These are phyloP conservation scores for Hamigera avellanea DNA, from an alignment of 495 filamentous ascomycete species.

Conservation along the genomic window DNA sequence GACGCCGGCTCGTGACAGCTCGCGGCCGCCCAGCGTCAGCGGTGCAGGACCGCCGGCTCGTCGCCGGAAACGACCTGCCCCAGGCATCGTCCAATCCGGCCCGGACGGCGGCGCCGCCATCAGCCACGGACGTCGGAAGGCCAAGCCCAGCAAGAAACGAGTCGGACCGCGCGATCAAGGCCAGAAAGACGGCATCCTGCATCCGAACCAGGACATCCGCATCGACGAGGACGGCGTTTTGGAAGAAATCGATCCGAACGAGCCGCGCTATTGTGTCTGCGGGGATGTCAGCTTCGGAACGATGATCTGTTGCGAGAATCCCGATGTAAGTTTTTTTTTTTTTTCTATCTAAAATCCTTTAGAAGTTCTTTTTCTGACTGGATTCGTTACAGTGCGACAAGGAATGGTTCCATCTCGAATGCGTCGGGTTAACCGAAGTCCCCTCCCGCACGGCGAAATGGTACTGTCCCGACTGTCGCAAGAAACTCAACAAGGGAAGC, in stretches of 20 bases:
- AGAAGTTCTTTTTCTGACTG: conserved; percentile 8
- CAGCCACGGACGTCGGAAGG: conserved; percentile 68
- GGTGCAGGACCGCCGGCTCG: conserved; percentile 23
- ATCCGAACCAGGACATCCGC: conserved; percentile 26
- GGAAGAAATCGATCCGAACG: conserved; percentile 76
- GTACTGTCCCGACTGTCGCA: conserved; percentile 85
- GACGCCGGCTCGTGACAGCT: conserved; percentile 39
- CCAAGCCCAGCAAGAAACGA: conserved; percentile 53
- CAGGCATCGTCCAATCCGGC: conserved; percentile 57
- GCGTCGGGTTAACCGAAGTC: conserved; percentile 65
- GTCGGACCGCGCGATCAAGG: conserved; percentile 22
- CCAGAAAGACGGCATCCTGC: conserved; percentile 1
- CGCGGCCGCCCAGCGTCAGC: conserved; percentile 35
- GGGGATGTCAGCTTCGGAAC: conserved; percentile 83
- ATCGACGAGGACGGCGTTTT: conserved; percentile 36
- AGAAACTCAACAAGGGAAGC: conserved; percentile 45
- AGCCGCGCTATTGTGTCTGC: conserved; percentile 84
- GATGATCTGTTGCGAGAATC: conserved; percentile 93
- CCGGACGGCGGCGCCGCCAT: conserved; percentile 63
- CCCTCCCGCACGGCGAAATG: conserved; percentile 75
- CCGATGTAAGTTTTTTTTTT: conserved; percentile 53
- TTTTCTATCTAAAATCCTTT: conserved; percentile 2
- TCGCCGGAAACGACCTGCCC: conserved; percentile 60
- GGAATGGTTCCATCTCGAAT: conserved; percentile 94
- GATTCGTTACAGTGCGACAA: conserved; percentile 40